Base-by-base conservation (phyloP, 192 early-diverging fungal species). In the Jimgerdemannia lactiflua region DNA sequence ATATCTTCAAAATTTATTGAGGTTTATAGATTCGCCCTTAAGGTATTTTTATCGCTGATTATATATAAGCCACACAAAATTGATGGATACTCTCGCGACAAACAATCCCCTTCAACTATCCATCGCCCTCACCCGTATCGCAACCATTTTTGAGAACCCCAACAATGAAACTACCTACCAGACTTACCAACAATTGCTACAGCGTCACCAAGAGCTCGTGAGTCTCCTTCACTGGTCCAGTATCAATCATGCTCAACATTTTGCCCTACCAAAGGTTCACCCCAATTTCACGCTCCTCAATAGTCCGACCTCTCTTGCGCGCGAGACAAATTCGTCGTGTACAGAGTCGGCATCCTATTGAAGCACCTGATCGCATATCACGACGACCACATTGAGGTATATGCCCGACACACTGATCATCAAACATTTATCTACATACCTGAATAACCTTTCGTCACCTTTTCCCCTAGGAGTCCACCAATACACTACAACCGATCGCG, bases 101-200 rank as follows among this genome's bases (percentile, higher is more conserved):
- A 29, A 29, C 49, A 59, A 59, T 14, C 49, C 43, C 4, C 39
- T 43, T 43, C 20, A 73, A 73, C 72, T 73, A 73, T 73, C 63
- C 43, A 6, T 59, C 2, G 49, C 14, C 49, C 49, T 59, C 49
- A 59, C 49, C 14, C 49, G 49, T 14, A 6, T 59, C 6, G 49
- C 49, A 14, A 6, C 6, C 49, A 14, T 14, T 14, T 59, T 59
- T 14, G 49, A 59, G 49, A 59, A 59, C 29, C 29, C 29, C 49
- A 59, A 14, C 6, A 14, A 59, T 10, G 49, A 14, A 6, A 59
- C 49, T 14, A 14, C 49, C 14, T 14, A 59, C 49, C 14, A 6
- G 49, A 59, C 49, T 59, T 59, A 59, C 49, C 49, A 59, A 59
- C 49, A 14, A 6, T 14, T 59, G 49, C 49, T 59, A 59, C 8